phyloP scores from a whole-genome alignment of 2,329 filamentous ascomycete species.

The Alternaria postmessia region DNA sequence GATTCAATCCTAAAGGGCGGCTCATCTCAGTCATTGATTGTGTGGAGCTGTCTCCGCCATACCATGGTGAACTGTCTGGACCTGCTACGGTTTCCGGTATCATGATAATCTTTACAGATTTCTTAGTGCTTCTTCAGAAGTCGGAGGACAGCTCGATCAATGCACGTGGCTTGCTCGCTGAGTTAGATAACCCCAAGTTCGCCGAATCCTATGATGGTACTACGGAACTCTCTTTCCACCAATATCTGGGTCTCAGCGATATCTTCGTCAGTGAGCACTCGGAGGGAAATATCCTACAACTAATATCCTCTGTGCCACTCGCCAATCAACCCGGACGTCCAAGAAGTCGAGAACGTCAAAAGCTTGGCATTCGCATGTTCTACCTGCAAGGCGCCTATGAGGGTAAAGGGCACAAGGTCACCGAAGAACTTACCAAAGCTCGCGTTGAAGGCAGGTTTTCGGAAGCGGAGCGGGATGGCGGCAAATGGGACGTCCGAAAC shows the following conservation, averaged over 20 bases:
- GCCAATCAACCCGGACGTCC: constrained; percentile 39
- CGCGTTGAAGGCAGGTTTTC: constrained; percentile 84
- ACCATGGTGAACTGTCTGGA: constrained; percentile 58
- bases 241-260: constrained; percentile 73
- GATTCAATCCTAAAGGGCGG: constrained; percentile 76
- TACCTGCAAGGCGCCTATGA: constrained; percentile 79
- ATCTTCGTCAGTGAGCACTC: constrained; percentile 73
- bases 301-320: constrained; percentile 63
- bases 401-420: constrained; percentile 76
- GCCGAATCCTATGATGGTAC: constrained; percentile 43
- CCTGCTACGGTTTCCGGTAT: constrained; percentile 67
- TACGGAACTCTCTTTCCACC: constrained; percentile 76
- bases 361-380: constrained; percentile 59
- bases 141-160: constrained; percentile 67
- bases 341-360: constrained; percentile 42
- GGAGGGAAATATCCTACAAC: constrained; percentile 71
- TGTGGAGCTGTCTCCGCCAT: constrained; percentile 78
- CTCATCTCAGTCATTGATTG: constrained; percentile 84
- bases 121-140: constrained; percentile 79
- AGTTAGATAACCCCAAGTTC: constrained; percentile 78
- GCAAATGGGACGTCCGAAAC: constrained; percentile 81
- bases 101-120: constrained; percentile 85
- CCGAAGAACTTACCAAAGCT: constrained; percentile 87
- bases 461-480: constrained; percentile 81
- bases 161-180: constrained; percentile 80